phyloP scores from a whole-genome alignment of 83 land plant species.

The Picea abies region DNA sequence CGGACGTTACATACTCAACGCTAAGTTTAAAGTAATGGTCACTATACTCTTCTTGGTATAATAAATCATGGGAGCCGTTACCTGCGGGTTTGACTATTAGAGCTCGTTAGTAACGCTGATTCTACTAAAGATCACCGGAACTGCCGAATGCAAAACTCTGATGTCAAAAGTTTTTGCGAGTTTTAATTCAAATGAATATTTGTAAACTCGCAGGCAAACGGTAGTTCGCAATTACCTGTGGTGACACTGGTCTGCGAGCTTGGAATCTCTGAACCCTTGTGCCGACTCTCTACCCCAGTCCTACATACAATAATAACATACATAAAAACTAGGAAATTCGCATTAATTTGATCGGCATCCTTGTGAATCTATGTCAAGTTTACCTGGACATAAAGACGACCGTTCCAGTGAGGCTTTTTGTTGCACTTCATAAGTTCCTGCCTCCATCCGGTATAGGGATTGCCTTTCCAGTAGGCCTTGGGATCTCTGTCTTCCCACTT shows the following conservation, averaged over 20 bases:
- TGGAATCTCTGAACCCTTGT: conserved; percentile 44
- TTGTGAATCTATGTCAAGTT: neutral
- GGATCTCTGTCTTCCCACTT: conserved; percentile 62
- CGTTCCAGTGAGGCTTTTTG: conserved; percentile 16
- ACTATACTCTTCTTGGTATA: too few species aligned
- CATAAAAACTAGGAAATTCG: neutral
- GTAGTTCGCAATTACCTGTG: conserved; percentile 30
- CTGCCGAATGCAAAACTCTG: conserved; percentile 11
- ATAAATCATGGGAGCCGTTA: too few species aligned
- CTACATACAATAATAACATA: conserved; percentile 12
- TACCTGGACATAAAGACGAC: conserved; percentile 20
- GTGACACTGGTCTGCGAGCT: conserved; percentile 51
- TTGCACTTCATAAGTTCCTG: conserved; percentile 24
- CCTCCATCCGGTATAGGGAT: conserved; percentile 27
- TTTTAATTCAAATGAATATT: conserved; percentile 43
- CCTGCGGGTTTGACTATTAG: too few species aligned
- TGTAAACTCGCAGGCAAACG: neutral
- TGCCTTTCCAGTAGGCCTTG: conserved; percentile 72
- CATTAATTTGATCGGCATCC: too few species aligned
- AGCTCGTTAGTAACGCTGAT: too few species aligned
- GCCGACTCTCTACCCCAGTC: conserved; percentile 38
- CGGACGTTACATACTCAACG: too few species aligned
- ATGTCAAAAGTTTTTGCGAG: conserved; percentile 49
- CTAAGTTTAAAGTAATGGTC: too few species aligned
- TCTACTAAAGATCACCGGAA: too few species aligned